These are phyloP conservation scores for Auricularia sp. DNA, from an alignment of 768 basidiomycete species.

Conservation along the genomic window DNA sequence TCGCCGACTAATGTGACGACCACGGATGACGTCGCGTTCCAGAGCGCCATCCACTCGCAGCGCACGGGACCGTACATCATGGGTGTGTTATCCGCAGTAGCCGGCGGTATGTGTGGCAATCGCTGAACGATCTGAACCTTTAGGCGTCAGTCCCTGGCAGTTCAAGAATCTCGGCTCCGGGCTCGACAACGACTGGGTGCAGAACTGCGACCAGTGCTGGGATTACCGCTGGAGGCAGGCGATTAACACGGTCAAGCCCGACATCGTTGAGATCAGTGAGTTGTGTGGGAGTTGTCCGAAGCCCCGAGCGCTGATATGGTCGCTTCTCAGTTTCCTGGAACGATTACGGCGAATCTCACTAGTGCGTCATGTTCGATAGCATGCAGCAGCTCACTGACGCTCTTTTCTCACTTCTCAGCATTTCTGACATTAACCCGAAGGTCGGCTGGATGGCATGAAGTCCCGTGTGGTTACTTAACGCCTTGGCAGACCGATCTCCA, in stretches of 20 bases:
- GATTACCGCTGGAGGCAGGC: constrained; percentile 6
- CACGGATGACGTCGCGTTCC: constrained; percentile 2
- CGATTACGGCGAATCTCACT: not conserved
- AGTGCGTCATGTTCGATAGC: no score
- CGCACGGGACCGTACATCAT: constrained; percentile 6
- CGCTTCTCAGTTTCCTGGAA: not conserved
- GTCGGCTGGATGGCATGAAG: not conserved
- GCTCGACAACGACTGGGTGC: constrained; percentile 5
- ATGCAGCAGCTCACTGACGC: not conserved
- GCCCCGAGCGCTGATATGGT: no score
- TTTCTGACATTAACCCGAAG: not conserved
- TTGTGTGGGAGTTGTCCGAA: not conserved
- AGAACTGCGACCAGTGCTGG: constrained; percentile 5
- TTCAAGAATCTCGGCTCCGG: constrained; percentile 6
- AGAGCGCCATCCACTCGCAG: not conserved
- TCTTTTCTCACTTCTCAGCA: not conserved
- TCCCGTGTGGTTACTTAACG: not conserved
- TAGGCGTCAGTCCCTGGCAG: constrained; percentile 6
- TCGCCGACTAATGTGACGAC: constrained; percentile 2
- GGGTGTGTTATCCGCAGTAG: not conserved
- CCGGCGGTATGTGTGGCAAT: not conserved
- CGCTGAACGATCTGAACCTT: no score
- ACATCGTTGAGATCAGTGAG: not conserved
- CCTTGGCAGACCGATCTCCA: not conserved
- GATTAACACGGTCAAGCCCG: not conserved